Evolutionary conservation across 345 rosid genomes (phyloP), one percentile per base, ranked within the genome.

Genomic region (Eucalyptus curtisii): DNA sequence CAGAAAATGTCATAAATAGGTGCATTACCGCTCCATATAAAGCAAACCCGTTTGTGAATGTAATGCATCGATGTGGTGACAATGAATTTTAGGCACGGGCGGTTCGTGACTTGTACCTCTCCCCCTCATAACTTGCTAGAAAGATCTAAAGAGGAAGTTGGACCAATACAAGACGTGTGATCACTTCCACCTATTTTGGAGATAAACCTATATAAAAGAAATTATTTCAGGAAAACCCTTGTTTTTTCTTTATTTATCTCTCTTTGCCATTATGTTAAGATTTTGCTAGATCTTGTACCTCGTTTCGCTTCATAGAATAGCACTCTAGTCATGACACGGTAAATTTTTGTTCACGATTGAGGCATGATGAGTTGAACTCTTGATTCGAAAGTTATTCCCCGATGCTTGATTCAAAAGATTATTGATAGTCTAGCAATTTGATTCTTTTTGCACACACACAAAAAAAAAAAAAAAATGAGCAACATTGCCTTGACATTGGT

Each of bases 1-100:
- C 82, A 71, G 42, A 19, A 71, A 37, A 71, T 10, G 27, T 37
- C 8, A 71, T 71, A 17, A 71, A 71, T 71, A 71, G 45, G 27
- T 37, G 82, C 82, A 37, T 37, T 71, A 71, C 82, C 42, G 45
- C 45, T 37, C 45, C 27, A 71, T 19, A 11, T 19, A 71, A 37
- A 37, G 81, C 82, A 71, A 37, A 2, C 45, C 82, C 42, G 25
- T 5, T 37, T 71, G 82, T 71, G 82, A 45, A 37, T 71, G 82
- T 19, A 71, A 71, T 37, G 82, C 82, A 37, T 37, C 82, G 25
- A 19, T 37, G 88, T 86, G 89, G 89, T 55, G 89, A 86, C 59
- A 85, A 89, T 92, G 88, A 92, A 92, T 90, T 49, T 61, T 40
- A 82, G 85, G 89, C 95, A 94, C 93, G 95, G 93, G 93, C 55